Base-by-base conservation (phyloP, 306 rosid species). In the Lathyrus tuberosus region DNA sequence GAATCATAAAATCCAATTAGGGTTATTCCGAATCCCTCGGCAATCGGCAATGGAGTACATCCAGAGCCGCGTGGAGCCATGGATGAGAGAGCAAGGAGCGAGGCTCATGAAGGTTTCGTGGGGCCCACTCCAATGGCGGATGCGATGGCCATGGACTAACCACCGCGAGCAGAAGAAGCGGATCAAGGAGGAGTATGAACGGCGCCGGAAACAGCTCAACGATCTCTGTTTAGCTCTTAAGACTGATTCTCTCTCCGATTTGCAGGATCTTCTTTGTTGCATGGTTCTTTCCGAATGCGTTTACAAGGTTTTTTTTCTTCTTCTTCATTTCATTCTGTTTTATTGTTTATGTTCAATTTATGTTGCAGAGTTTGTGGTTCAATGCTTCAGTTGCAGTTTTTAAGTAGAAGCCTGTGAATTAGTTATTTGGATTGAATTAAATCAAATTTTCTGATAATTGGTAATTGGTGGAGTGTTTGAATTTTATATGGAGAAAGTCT, bases 211-310 rank as follows among this genome's bases (percentile, higher is more conserved):
- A 78, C 98, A 87, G 33, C 89, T 92, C 24, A 83, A 80, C 17
- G 85, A 86, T 62, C 91, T 94, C 77, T 89, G 96, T 54, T 73
- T 24, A 26, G 88, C 96, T 4, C 73, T 91, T 57, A 89, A 84
- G 80, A 89, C 89, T 3, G 96, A 91, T 9, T 87, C 99, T 1
- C 30, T 91, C 10, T 65, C 95, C 16, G 99, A 94, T 44, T 80
- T 94, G 82, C 99, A 87, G 81, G 99, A 91, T 68, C 86, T 94
- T 49, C 88, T 94, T 17, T 83, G 96, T 67, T 89, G 96, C 88
- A 94, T 94, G 96, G 95, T 91, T 4, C 96, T 94, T 56, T 86
- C 97, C 37, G 97, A 94, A 51, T 91, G 96, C 78, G 99, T 94
- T 62, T 94, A 91, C 88, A 91, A 94, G 97, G 99, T 90, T 82